A percentile compares a stretch with the other conserved stretches of the same genome.
Conservation (phyloP, 768 basidiomycete species). For the Mycena rosella region DNA sequence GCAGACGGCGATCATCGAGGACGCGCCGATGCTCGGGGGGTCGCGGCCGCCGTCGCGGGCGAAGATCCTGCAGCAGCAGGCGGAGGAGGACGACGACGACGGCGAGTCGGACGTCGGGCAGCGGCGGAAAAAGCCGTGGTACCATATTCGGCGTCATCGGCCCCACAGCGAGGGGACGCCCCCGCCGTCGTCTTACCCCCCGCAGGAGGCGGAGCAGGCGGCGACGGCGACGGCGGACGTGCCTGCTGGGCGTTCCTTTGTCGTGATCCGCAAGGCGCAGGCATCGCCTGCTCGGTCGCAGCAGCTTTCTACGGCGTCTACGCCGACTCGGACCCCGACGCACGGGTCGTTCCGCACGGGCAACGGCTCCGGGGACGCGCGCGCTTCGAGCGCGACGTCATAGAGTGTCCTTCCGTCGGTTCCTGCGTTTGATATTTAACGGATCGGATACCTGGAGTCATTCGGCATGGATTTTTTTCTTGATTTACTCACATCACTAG, state of each 20-base stretch:
- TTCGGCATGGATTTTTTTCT: constrained; percentile 22
- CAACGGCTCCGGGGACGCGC: constrained; percentile 29
- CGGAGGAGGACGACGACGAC: constrained; percentile 48
- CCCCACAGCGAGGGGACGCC: constrained; percentile 67
- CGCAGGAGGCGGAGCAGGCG: constrained; percentile 52
- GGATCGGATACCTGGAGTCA: constrained; percentile 10
- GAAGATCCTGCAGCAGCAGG: constrained; percentile 19
- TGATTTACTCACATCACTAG: constrained; percentile 23
- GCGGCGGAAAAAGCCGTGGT: constrained; percentile 80
- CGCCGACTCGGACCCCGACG: constrained; percentile 47
- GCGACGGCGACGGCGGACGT: constrained; percentile 47
- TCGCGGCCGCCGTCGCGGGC: constrained; percentile 33
- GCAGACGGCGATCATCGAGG: constrained; percentile 88
- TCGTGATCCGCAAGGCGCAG: constrained; percentile 75
- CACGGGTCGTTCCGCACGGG: constrained; percentile 26
- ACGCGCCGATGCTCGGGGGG: constrained; percentile 53
- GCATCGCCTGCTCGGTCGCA: constrained; percentile 51
- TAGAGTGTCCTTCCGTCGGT: constrained; percentile 12
- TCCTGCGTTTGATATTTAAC: neutral
- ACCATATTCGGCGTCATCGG: constrained; percentile 69
- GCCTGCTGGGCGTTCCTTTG: constrained; percentile 69
- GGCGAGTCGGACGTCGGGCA: constrained; percentile 59
- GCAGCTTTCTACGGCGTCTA: constrained; percentile 46
- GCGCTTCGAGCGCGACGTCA: constrained; percentile 38
- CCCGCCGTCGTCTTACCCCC: constrained; percentile 39